phyloP scores from a whole-genome alignment of 2,329 filamentous ascomycete species.

The Penicillium sp. region DNA sequence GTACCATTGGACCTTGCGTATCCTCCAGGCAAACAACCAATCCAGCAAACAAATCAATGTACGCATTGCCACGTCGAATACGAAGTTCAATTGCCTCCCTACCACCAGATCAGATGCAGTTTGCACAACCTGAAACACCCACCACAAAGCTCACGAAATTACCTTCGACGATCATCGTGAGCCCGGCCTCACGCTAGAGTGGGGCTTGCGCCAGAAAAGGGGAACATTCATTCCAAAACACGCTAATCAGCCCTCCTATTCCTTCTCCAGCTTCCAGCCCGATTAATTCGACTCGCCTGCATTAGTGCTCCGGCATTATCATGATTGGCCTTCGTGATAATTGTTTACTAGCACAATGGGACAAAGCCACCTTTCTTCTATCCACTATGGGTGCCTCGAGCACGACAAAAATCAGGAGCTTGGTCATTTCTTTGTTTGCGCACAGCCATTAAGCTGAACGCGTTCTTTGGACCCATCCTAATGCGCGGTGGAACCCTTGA shows the following conservation, averaged over 20 bases:
- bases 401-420: constrained; percentile 6
- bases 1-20: not conserved
- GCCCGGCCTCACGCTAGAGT: constrained; percentile 16
- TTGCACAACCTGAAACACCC: constrained; percentile 19
- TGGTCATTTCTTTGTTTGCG: not conserved
- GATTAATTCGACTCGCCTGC: constrained; percentile 16
- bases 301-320: constrained; percentile 1
- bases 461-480: constrained; percentile 16
- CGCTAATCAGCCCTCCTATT: constrained; percentile 18
- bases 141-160: constrained; percentile 21
- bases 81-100: not conserved
- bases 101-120: constrained; percentile 13
- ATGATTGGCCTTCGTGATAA: constrained; percentile 14
- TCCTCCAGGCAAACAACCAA: not conserved
- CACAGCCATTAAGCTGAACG: constrained; percentile 10
- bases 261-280: constrained; percentile 7
- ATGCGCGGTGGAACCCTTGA: constrained; percentile 14
- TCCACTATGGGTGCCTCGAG: constrained; percentile 1
- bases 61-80: not conserved
- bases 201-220: constrained; percentile 13
- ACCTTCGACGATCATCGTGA: constrained; percentile 22
- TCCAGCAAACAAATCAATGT: not conserved
- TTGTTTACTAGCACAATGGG: constrained; percentile 4
- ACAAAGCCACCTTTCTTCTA: not conserved
- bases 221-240: constrained; percentile 17